Evolutionary conservation across 1,284 basidiomycete genomes (phyloP).

Genomic region (Mycosarcoma mackinlayi): DNA sequence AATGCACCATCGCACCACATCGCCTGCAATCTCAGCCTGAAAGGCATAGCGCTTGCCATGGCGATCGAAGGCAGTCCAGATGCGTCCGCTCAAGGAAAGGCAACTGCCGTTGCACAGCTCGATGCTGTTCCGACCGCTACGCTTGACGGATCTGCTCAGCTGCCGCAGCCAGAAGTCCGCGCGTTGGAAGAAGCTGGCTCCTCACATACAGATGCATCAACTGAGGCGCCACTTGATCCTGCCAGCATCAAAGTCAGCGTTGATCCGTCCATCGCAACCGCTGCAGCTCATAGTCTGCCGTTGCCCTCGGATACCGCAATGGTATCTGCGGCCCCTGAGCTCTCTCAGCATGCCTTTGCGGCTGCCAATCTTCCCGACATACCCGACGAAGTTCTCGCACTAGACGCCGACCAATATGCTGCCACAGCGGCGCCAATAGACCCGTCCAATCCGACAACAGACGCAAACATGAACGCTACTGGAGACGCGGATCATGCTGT

Average conservation of each 20-base stretch:
- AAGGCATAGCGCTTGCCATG: conserved; percentile 35
- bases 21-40: conserved; percentile 7
- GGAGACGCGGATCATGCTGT: conserved; percentile 23
- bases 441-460: conserved; percentile 7
- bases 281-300: conserved; percentile 2
- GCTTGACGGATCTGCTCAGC: conserved; percentile 14
- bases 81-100: conserved; percentile 11
- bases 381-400: conserved; percentile 36
- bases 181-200: conserved; percentile 4
- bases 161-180: neutral
- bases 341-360: conserved; percentile 21
- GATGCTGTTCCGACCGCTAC: conserved; percentile 8
- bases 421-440: conserved; percentile 12
- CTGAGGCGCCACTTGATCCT: neutral
- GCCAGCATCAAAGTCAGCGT: neutral
- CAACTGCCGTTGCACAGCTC: conserved; percentile 7
- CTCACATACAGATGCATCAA: neutral
- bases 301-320: conserved; percentile 13
- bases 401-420: conserved; percentile 14
- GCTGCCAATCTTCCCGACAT: conserved; percentile 36
- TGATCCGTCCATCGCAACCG: conserved; percentile 9
- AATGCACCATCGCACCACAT: conserved; percentile 8
- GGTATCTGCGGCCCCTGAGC: conserved; percentile 5
- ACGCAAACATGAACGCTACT: conserved; percentile 18
- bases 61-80: conserved; percentile 20